Conservation (phyloP, 345 rosid genomes). For the Salix brachista region DNA sequence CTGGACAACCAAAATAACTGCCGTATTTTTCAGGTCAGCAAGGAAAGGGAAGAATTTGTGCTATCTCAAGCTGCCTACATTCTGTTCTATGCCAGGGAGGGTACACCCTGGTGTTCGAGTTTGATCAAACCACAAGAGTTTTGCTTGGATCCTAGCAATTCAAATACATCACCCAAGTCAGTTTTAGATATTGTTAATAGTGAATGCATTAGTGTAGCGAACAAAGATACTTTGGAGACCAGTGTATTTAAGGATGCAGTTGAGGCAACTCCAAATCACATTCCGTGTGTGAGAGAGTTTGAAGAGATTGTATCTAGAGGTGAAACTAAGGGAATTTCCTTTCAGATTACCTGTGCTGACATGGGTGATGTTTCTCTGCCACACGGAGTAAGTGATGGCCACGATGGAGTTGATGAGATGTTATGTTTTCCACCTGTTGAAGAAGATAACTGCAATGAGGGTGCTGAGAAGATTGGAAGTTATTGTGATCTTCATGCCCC, state of each 20-base stretch:
- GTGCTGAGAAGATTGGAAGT: slow-evolving; percentile 12
- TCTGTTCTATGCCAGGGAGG: slow-evolving; percentile 72
- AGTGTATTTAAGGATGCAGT: slow-evolving; percentile 28
- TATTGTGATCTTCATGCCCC: slow-evolving; percentile 20
- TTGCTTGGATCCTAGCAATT: slow-evolving; percentile 13
- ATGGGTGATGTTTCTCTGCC: slow-evolving; percentile 23
- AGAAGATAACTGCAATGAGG: slow-evolving; percentile 15
- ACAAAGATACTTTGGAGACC: slow-evolving; percentile 7
- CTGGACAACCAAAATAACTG: neutral
- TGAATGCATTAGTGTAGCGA: slow-evolving; percentile 22
- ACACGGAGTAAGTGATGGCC: slow-evolving; percentile 6
- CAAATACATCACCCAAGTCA: slow-evolving; percentile 64
- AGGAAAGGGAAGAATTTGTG: slow-evolving; percentile 49
- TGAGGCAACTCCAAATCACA: slow-evolving; percentile 14
- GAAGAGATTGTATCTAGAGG: slow-evolving; percentile 11
- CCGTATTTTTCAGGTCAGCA: slow-evolving; percentile 47
- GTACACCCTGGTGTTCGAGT: slow-evolving; percentile 65
- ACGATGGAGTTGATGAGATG: slow-evolving; percentile 13
- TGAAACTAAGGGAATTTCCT: slow-evolving; percentile 9
- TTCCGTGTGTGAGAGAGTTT: slow-evolving; percentile 9
- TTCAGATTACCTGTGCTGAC: neutral
- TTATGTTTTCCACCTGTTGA: slow-evolving; percentile 11
- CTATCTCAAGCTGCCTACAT: slow-evolving; percentile 71
- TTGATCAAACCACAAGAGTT: slow-evolving; percentile 37
- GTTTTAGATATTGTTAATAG: slow-evolving; percentile 50